A percentile compares a stretch with the other conserved stretches of the same genome.
Conservation (phyloP, 495 filamentous ascomycete genomes). For the Tuber umbilicatum region DNA sequence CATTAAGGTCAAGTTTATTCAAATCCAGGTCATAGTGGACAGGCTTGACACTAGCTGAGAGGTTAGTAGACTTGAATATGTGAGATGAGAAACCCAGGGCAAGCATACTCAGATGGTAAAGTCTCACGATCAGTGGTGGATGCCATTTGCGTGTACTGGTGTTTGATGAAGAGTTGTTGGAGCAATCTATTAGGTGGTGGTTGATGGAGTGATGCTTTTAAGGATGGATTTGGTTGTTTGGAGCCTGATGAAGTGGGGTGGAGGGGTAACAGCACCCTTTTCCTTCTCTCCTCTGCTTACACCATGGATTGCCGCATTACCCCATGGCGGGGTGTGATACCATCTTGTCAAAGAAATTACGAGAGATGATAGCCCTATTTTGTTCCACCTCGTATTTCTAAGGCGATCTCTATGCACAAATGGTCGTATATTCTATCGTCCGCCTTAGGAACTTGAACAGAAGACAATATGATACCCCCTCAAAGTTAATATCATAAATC, state of each 20-base stretch:
- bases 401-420: background rate
- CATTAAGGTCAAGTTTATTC: slow-evolving; percentile 64
- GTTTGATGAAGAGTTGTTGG: slow-evolving; percentile 19
- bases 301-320: background rate
- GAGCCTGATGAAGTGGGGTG: slow-evolving; percentile 14
- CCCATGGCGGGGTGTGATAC: background rate
- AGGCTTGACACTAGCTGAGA: slow-evolving; percentile 62
- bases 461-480: background rate
- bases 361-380: background rate
- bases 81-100: slow-evolving; percentile 13
- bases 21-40: slow-evolving; percentile 78
- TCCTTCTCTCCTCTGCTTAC: background rate
- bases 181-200: background rate
- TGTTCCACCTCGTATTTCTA: background rate
- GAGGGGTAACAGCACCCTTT: background rate
- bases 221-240: slow-evolving; percentile 5
- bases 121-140: slow-evolving; percentile 48
- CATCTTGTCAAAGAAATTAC: background rate
- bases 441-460: background rate
- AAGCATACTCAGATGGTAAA: slow-evolving; percentile 50
- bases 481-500: background rate
- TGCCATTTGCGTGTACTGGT: slow-evolving; percentile 47
- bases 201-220: background rate
- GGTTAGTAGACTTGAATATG: slow-evolving; percentile 12
- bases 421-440: background rate